A percentile compares a stretch with the other conserved stretches of the same genome.
phyloP scores from a whole-genome alignment of 1,284 basidiomycete genomes.

The Cystobasidium sp. region DNA sequence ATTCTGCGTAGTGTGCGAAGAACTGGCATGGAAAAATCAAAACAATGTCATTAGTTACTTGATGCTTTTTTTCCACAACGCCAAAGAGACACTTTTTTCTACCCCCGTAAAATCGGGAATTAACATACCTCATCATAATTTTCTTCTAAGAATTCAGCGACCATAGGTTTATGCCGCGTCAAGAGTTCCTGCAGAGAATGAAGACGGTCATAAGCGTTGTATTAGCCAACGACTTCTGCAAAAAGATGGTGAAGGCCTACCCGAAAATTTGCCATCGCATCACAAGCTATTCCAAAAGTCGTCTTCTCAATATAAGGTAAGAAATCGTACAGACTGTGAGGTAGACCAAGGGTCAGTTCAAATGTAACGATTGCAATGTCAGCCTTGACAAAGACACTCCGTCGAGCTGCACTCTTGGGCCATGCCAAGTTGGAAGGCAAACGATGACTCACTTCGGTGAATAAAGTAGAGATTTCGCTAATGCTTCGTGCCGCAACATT shows the following conservation, averaged over 20 bases:
- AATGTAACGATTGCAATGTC: neutral
- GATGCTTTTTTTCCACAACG: too few species aligned
- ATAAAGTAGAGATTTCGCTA: constrained; percentile 87
- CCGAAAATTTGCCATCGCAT: constrained; percentile 95
- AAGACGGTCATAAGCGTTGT: neutral
- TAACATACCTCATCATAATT: constrained; percentile 86
- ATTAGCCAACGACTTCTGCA: neutral
- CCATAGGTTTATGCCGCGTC: constrained; percentile 95
- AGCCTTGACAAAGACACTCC: neutral
- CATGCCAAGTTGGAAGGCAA: constrained; percentile 3
- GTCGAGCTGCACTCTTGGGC: too few species aligned
- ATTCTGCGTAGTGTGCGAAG: constrained; percentile 89
- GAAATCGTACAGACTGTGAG: constrained; percentile 87
- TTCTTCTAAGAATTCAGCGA: constrained; percentile 91
- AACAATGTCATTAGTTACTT: neutral
- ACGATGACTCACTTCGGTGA: constrained; percentile 77
- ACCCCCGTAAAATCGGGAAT: constrained; percentile 3
- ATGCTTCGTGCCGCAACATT: constrained; percentile 90
- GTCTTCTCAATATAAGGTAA: constrained; percentile 96
- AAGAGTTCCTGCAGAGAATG: constrained; percentile 70
- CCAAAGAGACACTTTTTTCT: neutral
- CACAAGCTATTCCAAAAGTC: constrained; percentile 96
- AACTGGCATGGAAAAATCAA: constrained; percentile 65
- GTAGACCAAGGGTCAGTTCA: neutral
- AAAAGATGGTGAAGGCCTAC: constrained; percentile 51